These are phyloP conservation scores for Lentinus brumalis DNA, from an alignment of 768 basidiomycete species.

Conservation along the genomic window DNA sequence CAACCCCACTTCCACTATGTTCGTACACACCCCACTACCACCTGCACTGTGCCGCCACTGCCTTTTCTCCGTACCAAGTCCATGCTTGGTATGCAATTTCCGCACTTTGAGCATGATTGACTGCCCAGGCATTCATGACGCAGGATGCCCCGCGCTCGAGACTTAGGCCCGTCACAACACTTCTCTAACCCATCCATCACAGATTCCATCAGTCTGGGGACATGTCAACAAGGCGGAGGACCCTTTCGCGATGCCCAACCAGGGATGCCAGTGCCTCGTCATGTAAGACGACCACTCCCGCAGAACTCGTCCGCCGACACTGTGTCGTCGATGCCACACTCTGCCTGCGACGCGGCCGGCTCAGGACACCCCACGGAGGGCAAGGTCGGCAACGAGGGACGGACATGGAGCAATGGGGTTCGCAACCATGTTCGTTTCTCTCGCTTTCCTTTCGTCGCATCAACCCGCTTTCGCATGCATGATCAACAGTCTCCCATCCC, in stretches of 20 bases:
- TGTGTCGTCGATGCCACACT: neutral
- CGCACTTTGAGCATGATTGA: neutral
- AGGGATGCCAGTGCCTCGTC: slow-evolving; percentile 30
- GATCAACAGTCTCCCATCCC: neutral
- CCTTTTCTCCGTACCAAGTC: neutral
- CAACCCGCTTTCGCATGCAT: neutral
- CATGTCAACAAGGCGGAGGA: slow-evolving; percentile 90
- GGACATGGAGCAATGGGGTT: slow-evolving; percentile 21
- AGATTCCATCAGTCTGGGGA: slow-evolving; percentile 98
- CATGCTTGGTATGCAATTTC: neutral
- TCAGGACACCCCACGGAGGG: neutral
- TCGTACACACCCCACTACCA: neutral
- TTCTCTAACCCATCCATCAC: slow-evolving; percentile 22
- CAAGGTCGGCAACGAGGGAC: neutral
- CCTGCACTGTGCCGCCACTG: neutral
- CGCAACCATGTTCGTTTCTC: slow-evolving; percentile 14
- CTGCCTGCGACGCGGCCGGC: neutral
- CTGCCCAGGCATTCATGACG: neutral
- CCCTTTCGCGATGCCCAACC: slow-evolving; percentile 76
- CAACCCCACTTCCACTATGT: no score
- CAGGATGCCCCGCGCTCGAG: no score
- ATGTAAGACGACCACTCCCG: slow-evolving; percentile 22
- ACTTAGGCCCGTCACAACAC: neutral
- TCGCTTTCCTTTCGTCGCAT: neutral
- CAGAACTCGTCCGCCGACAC: neutral